Conservation (phyloP, 2,329 filamentous ascomycete genomes). For the Aspergillus texensis region DNA sequence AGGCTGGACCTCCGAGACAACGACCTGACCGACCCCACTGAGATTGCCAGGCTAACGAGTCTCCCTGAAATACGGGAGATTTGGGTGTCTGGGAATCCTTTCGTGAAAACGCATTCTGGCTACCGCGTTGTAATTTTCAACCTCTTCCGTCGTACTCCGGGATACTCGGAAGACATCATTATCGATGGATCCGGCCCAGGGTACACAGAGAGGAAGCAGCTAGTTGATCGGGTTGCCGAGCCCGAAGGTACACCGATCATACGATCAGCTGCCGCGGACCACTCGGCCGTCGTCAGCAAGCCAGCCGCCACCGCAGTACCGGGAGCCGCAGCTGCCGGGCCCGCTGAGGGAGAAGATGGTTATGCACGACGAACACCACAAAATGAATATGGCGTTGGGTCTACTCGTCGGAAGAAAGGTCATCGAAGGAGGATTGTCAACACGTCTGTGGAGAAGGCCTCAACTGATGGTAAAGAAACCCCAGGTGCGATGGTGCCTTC, state of each 20-base stretch:
- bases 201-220: slow-evolving; percentile 81
- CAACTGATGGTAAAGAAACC: slow-evolving; percentile 33
- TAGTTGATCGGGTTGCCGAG: slow-evolving; percentile 80
- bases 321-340: slow-evolving; percentile 9
- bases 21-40: slow-evolving; percentile 82
- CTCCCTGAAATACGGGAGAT: slow-evolving; percentile 91
- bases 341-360: slow-evolving; percentile 15
- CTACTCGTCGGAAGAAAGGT: slow-evolving; percentile 51
- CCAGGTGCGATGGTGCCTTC: slow-evolving; percentile 33
- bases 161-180: slow-evolving; percentile 85
- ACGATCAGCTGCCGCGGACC: slow-evolving; percentile 66
- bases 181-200: slow-evolving; percentile 83
- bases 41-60: slow-evolving; percentile 83
- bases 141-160: slow-evolving; percentile 85
- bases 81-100: slow-evolving; percentile 90
- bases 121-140: slow-evolving; percentile 95
- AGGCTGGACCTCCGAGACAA: slow-evolving; percentile 91
- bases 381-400: slow-evolving; percentile 34
- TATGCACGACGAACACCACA: slow-evolving; percentile 17
- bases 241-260: slow-evolving; percentile 76
- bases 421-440: slow-evolving; percentile 62
- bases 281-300: slow-evolving; percentile 68
- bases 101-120: slow-evolving; percentile 80
- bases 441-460: slow-evolving; percentile 51
- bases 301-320: slow-evolving; percentile 45